Conservation (phyloP, 179 eudicot species). For the Beta corolliflora region DNA sequence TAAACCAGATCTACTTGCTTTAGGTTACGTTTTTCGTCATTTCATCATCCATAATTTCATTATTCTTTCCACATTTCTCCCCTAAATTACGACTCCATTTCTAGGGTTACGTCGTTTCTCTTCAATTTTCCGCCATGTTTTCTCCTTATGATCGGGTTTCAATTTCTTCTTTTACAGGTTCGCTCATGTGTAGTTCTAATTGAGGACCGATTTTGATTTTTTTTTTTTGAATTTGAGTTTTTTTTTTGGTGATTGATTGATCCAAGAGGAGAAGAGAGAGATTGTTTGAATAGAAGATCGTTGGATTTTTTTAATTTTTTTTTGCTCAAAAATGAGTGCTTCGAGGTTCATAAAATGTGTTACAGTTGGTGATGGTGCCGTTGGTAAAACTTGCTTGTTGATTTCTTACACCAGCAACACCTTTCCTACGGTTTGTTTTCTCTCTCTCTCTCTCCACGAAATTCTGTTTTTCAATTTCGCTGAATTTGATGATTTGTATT, state of each 20-base stretch:
- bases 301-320: background rate
- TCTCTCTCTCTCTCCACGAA: background rate
- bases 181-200: background rate
- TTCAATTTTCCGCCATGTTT: conserved; percentile 8
- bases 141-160: conserved; percentile 1
- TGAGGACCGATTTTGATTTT: conserved; percentile 16
- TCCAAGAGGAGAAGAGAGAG: background rate
- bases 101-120: background rate
- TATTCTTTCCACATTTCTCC: background rate
- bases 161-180: conserved; percentile 15
- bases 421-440: conserved; percentile 42
- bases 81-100: background rate
- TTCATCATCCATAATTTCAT: conserved; percentile 4
- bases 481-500: background rate
- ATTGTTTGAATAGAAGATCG: conserved; percentile 13
- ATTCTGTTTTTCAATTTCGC: background rate
- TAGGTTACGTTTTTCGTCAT: conserved; percentile 23
- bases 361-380: conserved; percentile 51
- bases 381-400: conserved; percentile 52
- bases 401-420: conserved; percentile 54
- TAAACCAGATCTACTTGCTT: conserved; percentile 23
- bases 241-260: conserved; percentile 2
- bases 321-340: conserved; percentile 36
- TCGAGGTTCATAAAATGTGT: conserved; percentile 51
- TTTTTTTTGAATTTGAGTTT: background rate